Base-by-base conservation (phyloP, 1,284 basidiomycete species). In the Cutaneotrichosporon cyanovorans region DNA sequence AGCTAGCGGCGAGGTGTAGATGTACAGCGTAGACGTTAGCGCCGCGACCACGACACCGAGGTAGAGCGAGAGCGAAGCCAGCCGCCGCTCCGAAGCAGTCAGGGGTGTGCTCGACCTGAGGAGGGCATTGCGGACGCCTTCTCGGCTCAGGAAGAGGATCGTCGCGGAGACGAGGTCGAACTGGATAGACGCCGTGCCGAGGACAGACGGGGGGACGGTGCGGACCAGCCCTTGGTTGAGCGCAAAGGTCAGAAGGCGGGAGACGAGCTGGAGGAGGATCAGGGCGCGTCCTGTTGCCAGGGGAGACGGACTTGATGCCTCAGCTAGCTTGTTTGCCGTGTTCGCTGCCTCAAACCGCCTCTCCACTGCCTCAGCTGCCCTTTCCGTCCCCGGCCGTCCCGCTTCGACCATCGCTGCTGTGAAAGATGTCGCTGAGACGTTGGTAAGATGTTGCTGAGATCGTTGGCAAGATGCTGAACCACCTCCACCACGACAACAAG, bases 131-230 rank as follows among this genome's bases (percentile, higher is more conserved):
- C 91, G 78, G 10, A 97, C 79, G 4, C 91, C 92, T 68, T 98
- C 95, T 10, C 93, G 77, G 23, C 85, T 84, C 7, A 97, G 77
- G 65, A 97, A 95, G 32, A 98, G 77, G 58, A 95, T 86, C 12
- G 89, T 90, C 53, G 84, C 87, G 31, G 88, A 79, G 22, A 98
- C 69, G 28, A 86, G 78, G 61, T 91, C 88, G 66, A 91, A 85
- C 60, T 89, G 87, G 46, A 91, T 83, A 4, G 85, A 80, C 10
- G 85, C 86, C 0, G 85, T 85, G 6, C 87, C 88, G 60, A 91
- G 95, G 14, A 86, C 84, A 42, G 79, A 79, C 0, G 93, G 91
- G 1, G 87, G 82, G 1, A 86, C 83, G 32, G 92, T 78, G 1
- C 90, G 82, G 37, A 96, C 77, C 6, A 96, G 77, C 0, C 57